Evolutionary conservation across 2,329 filamentous ascomycete species (phyloP), one percentile per base, ranked within the genome.

Genomic region (Fusarium albosuccineum): DNA sequence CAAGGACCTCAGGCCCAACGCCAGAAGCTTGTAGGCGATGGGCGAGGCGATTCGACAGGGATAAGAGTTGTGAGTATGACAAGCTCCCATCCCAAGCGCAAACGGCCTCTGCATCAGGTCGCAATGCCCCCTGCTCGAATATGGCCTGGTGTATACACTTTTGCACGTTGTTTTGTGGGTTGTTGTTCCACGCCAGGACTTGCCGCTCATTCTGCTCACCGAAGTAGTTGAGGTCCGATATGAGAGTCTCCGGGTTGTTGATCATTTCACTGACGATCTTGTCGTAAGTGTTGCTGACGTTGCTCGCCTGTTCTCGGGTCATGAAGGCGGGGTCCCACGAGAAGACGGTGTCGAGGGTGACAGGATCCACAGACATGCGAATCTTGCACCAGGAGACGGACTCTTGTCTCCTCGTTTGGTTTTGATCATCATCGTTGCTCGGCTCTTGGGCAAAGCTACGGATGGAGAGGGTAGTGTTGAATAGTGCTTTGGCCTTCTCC

Each of bases 191-290:
- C 3, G 9, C 33, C 26, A 83, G 66, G 16, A 88, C 81, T 65
- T 86, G 84, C 3, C 80, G 77, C 68, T 83, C 81, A 67, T 88
- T 85, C 10, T 80, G 77, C 56, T 85, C 81, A 16, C 80, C 85
- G 68, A 86, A 85, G 7, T 81, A 77, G 70, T 83, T 79, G 44
- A 86, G 74, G 14, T 82, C 70, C 41, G 77, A 81, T 41, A 86
- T 71, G 4, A 76, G 74, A 33, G 73, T 77, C 30, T 80, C 76
- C 1, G 81, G 80, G 9, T 73, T 66, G 6, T 76, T 75, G 26
- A 83, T 53, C 0, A 85, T 78, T 14, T 80, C 76, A 16, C 78
- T 73, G 36, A 88, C 77, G 2, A 85, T 81, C 57, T 81, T 81
- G 27, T 82, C 81, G 50, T 87, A 86, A 0, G 83, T 83, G 64